Base-by-base conservation (phyloP, 495 filamentous ascomycete genomes). In the Penicillium riverlandense region DNA sequence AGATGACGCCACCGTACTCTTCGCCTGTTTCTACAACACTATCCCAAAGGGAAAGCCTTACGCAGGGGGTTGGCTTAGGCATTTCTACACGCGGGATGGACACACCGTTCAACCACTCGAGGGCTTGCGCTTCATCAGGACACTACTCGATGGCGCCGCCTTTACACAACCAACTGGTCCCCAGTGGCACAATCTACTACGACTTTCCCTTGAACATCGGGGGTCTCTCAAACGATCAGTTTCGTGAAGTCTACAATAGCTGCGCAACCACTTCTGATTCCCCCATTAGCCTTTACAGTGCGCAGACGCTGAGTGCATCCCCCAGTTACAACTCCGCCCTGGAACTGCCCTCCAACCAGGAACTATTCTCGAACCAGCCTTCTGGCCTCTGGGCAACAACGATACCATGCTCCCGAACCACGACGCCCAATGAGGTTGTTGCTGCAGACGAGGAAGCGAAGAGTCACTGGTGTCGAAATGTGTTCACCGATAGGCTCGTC, bases 31-130 rank as follows among this genome's bases (percentile, higher is more conserved):
- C 45, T 27, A 35, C 50, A 22, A 39, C 39, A 1, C 31, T 52
- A 13, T 39, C 45, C 8, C 55, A 57, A 33, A 35, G 49, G 15
- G 35, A 33, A n/a, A 36, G 47, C 10, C 43, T 52, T 35, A 46
- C 46, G 31, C 33, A 48, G 10, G 8, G 45, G 9, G 34, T 53
- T 11, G 64, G 66, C 8, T 35, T 70, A n/a, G 69, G 66, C 0
- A 67, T 70, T 12, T 53, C 54, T n/a, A 42, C 50, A 34, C 59
- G 56, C 41, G 57, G 52, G 1, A 52, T 59, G 22, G 59, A 61
- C 12, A 22, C 39, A 14, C 11, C 38, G 2, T 41, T 47, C 11
- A 38, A 43, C 11, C 46, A 61, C 33, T 9, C 52, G 35, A 45
- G 40, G 36, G 38, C 37, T 2, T 57, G 41, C 33, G 10, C 51